Evolutionary conservation across 768 basidiomycete species (phyloP).

Genomic region (Daedaleopsis sinensis): DNA sequence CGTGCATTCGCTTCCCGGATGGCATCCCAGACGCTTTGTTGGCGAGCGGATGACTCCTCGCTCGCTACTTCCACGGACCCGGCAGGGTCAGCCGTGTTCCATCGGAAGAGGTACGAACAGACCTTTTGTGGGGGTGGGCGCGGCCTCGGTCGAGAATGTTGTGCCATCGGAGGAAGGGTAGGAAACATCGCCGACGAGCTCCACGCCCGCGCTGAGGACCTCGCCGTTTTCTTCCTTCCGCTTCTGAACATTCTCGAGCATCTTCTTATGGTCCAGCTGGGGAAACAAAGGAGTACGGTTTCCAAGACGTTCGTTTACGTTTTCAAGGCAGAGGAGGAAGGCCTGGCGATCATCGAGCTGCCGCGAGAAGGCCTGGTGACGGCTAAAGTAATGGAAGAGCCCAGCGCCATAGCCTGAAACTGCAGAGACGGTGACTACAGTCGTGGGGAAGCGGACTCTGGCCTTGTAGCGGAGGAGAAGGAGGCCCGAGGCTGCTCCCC

Average conservation of each 20-base stretch:
- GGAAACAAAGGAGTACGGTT: conserved; percentile 6
- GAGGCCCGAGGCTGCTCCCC: conserved; percentile 31
- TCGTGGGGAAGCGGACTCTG: conserved; percentile 12
- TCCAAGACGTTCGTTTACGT: conserved; percentile 30
- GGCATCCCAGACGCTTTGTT: conserved; percentile 61
- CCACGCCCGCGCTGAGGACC: background rate
- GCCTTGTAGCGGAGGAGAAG: conserved; percentile 23
- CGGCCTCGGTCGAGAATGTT: background rate
- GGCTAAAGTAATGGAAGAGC: conserved; percentile 29
- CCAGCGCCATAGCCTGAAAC: conserved; percentile 32
- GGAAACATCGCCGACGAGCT: background rate
- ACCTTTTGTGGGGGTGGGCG: background rate
- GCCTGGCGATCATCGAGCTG: conserved; percentile 35
- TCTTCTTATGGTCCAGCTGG: conserved; percentile 6
- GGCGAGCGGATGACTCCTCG: conserved; percentile 8
- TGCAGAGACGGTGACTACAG: conserved; percentile 19
- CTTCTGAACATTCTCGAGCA: conserved; percentile 17
- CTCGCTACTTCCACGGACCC: background rate
- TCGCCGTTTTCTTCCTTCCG: conserved; percentile 16
- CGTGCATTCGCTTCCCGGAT: conserved; percentile 59
- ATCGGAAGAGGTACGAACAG: background rate
- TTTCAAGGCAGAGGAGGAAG: conserved; percentile 35
- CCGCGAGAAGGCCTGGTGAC: conserved; percentile 34
- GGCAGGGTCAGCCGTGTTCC: background rate
- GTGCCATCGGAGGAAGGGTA: background rate